Conservation (phyloP, 139 green algal species). For the Zygnema circumcarinatum region DNA sequence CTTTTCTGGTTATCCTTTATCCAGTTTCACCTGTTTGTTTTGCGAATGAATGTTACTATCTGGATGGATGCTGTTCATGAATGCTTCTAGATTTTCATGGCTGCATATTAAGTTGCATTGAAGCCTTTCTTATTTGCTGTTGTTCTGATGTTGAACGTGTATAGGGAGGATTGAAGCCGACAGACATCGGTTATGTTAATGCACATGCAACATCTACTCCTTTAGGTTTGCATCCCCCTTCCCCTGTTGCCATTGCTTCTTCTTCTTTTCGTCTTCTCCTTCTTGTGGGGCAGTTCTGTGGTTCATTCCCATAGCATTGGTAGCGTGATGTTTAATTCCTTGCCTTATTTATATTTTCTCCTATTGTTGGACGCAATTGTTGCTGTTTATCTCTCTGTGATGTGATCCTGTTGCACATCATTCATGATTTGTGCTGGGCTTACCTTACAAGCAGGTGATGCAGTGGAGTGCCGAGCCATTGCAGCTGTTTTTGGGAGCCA, state of each 20-base stretch:
- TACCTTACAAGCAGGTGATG: slow-evolving; percentile 71
- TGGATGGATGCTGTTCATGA: too few relatives aligned
- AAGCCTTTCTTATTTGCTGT: too few relatives aligned
- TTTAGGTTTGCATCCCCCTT: slow-evolving; percentile 13
- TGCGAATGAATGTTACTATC: too few relatives aligned
- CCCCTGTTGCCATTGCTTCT: neutral
- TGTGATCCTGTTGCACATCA: too few relatives aligned
- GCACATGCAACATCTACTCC: slow-evolving; percentile 77
- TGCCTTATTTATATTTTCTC: neutral
- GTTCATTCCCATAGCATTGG: neutral
- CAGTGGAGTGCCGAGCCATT: slow-evolving; percentile 79
- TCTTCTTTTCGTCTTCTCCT: neutral
- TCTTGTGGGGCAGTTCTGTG: neutral
- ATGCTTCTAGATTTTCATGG: too few relatives aligned
- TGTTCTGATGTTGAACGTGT: too few relatives aligned
- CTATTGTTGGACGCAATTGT: neutral
- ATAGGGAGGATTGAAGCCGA: slow-evolving; percentile 65
- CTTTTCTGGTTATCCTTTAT: too few relatives aligned
- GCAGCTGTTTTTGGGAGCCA: slow-evolving; percentile 71
- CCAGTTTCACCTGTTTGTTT: too few relatives aligned
- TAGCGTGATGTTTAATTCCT: too few relatives aligned
- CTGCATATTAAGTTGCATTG: too few relatives aligned
- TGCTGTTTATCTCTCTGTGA: neutral
- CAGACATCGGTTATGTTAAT: slow-evolving; percentile 87
- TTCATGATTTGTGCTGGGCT: neutral